These are phyloP conservation scores for Moricandia moricandioides DNA, from an alignment of 345 rosid species.

Conservation along the genomic window DNA sequence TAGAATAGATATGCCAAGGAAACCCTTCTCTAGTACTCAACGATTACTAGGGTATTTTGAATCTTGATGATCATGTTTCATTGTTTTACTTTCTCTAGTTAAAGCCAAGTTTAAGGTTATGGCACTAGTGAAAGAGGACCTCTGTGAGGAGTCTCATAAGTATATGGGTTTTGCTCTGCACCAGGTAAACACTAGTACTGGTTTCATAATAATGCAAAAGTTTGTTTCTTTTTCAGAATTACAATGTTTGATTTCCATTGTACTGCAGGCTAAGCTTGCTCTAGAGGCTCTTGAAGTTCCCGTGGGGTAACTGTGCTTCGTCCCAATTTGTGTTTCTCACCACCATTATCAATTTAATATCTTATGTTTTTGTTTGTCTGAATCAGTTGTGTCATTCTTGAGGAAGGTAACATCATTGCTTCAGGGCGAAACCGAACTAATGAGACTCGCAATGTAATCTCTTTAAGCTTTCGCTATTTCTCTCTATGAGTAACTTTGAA, in stretches of 20 bases:
- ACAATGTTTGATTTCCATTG: not conserved
- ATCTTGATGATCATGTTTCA: not conserved
- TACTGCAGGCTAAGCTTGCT: slow-evolving; percentile 72
- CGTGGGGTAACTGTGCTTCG: slow-evolving; percentile 49
- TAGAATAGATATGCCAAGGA: not conserved
- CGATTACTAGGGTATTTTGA: not conserved
- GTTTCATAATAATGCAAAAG: not conserved
- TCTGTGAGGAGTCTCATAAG: slow-evolving; percentile 20
- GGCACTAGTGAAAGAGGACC: not conserved
- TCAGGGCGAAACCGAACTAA: slow-evolving; percentile 64
- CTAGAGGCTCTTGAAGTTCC: slow-evolving; percentile 76
- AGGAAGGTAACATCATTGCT: slow-evolving; percentile 53
- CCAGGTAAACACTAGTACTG: slow-evolving; percentile 40
- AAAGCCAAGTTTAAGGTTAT: not conserved
- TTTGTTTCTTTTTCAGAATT: not conserved
- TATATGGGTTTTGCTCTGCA: slow-evolving; percentile 58
- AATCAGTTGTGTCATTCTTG: slow-evolving; percentile 55
- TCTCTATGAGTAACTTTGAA: too few relatives aligned
- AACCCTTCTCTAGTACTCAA: not conserved
- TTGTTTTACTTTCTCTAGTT: not conserved
- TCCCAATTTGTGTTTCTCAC: not conserved
- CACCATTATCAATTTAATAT: not conserved
- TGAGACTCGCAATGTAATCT: slow-evolving; percentile 55
- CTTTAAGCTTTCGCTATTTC: not conserved
- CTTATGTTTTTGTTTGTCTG: slow-evolving; percentile 6